A percentile compares a stretch with the other conserved stretches of the same genome.
Evolutionary conservation across 1,284 basidiomycete species (phyloP).

Genomic region (Ceratobasidium sp.): DNA sequence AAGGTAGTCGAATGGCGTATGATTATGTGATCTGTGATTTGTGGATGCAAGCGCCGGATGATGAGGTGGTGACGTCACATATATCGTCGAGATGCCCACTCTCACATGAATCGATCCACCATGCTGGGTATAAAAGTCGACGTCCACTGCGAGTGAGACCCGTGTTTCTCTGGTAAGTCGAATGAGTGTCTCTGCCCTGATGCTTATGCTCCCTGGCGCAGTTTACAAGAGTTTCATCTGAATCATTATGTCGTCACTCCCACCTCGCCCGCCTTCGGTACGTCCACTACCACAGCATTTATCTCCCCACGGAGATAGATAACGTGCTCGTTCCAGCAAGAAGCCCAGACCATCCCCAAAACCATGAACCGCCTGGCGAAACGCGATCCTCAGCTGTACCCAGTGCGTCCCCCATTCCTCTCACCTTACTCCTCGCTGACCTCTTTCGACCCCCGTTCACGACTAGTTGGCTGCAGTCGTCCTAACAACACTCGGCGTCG

Average conservation of each 20-base stretch:
- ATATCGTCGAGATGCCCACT: background rate
- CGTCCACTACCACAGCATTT: background rate
- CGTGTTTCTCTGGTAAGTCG: background rate
- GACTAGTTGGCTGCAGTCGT: conserved; percentile 11
- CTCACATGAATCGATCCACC: background rate
- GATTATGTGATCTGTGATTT: too few relatives aligned
- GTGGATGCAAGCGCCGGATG: background rate
- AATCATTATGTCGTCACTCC: conserved; percentile 17
- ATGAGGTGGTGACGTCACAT: conserved; percentile 1
- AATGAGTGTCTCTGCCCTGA: background rate
- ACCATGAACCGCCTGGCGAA: conserved; percentile 21
- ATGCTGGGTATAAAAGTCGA: background rate
- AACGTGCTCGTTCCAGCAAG: background rate
- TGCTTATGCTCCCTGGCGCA: too few relatives aligned
- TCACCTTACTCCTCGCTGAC: background rate
- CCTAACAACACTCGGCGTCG: conserved; percentile 8
- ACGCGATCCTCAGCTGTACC: conserved; percentile 35
- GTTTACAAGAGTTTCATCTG: background rate
- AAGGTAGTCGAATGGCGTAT: too few relatives aligned
- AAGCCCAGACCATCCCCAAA: conserved; percentile 28
- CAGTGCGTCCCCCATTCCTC: background rate
- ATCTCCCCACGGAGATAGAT: background rate
- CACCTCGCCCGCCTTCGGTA: conserved; percentile 18
- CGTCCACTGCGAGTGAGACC: background rate
- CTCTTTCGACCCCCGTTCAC: background rate